These are phyloP conservation scores for Pinus tabuliformis DNA, from an alignment of 75 land plant species.

Conservation along the genomic window DNA sequence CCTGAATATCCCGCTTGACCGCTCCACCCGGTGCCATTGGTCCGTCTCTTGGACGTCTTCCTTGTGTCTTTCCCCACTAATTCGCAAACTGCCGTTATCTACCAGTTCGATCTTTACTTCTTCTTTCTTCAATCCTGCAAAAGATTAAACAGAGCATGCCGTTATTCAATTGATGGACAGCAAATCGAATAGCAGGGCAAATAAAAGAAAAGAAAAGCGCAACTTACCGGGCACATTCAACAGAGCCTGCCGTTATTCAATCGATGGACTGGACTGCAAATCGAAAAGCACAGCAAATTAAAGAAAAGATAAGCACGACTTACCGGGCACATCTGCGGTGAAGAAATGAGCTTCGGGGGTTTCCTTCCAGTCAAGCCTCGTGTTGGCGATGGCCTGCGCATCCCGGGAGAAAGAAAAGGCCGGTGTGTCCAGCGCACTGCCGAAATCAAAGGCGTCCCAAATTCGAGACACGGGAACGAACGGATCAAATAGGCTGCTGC, in stretches of 20 bases:
- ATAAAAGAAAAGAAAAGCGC: no score
- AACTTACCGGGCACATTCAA: no score
- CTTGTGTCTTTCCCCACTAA: constrained; percentile 27
- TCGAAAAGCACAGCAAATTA: no score
- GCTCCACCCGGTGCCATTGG: constrained; percentile 37
- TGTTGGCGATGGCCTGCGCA: constrained; percentile 15
- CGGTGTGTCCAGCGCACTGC: no score
- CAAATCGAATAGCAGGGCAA: not conserved
- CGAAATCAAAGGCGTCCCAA: no score
- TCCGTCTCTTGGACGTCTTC: constrained; percentile 18
- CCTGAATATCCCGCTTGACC: constrained; percentile 26
- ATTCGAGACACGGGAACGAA: no score
- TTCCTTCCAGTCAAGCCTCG: constrained; percentile 26
- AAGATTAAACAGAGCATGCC: no score
- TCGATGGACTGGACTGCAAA: no score
- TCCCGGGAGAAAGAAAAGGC: constrained; percentile 7
- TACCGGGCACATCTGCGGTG: constrained; percentile 28
- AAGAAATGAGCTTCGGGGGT: constrained; percentile 21
- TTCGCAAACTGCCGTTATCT: constrained; percentile 21
- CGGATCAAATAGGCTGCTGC: no score
- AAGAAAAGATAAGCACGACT: no score
- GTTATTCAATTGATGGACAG: not conserved
- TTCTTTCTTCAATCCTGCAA: constrained; percentile 12
- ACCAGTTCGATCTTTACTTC: constrained; percentile 33
- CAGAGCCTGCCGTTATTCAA: no score